Percentiles rank a stretch among this genome's conserved stretches.
Conservation (phyloP, 108 stramenopile species). For the Discostella stelligeroides region DNA sequence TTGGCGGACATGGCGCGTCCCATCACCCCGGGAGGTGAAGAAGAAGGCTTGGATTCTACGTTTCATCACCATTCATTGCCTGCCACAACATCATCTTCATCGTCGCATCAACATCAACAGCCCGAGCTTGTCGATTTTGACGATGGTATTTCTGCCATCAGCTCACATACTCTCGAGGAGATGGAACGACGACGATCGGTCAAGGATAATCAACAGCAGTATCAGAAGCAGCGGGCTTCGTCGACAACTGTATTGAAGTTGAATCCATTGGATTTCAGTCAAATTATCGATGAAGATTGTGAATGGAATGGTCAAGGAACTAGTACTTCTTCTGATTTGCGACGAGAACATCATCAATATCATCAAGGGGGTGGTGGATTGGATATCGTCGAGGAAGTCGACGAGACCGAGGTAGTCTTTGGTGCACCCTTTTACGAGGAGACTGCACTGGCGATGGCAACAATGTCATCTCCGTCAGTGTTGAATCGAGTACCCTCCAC, state of each 20-base stretch:
- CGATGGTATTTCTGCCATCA: conserved; percentile 78
- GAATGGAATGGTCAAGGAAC: conserved; percentile 7
- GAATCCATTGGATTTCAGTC: conserved; percentile 13
- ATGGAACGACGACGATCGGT: conserved; percentile 43
- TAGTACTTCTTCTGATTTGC: too few species aligned
- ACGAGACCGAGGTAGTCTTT: conserved; percentile 15
- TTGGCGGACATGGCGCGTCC: conserved; percentile 41
- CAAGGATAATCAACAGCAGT: neutral
- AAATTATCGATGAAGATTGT: conserved; percentile 1
- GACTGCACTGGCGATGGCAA: neutral
- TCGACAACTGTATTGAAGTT: neutral
- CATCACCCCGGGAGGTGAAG: conserved; percentile 20
- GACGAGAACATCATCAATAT: too few species aligned
- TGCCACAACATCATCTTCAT: too few species aligned
- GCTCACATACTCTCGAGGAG: conserved; percentile 76
- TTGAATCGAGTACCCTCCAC: conserved; percentile 9
- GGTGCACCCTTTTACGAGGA: conserved; percentile 6
- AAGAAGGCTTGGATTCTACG: neutral
- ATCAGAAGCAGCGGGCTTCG: neutral
- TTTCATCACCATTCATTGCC: neutral
- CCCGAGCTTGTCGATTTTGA: conserved; percentile 57
- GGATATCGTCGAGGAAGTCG: conserved; percentile 12
- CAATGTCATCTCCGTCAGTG: neutral
- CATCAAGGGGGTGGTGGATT: neutral
- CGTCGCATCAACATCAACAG: neutral